A percentile compares a stretch with the other conserved stretches of the same genome.
Conservation (phyloP, 768 basidiomycete species). For the Daedalea quercina region DNA sequence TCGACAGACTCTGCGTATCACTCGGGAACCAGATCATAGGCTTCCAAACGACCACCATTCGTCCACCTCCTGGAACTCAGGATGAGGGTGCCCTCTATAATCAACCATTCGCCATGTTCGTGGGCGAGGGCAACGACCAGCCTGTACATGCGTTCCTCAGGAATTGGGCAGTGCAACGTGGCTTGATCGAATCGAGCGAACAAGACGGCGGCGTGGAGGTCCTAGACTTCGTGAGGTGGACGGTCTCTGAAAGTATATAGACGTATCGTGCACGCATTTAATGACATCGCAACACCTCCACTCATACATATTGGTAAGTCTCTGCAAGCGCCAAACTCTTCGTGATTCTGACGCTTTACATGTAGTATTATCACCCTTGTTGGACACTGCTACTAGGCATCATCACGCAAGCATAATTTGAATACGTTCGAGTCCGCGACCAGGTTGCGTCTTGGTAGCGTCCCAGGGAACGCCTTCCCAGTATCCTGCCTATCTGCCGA, state of each 20-base stretch:
- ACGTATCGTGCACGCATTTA: neutral
- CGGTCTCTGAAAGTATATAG: slow-evolving; percentile 37
- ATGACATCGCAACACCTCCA: neutral
- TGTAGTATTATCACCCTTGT: too few species aligned
- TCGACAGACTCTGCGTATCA: slow-evolving; percentile 61
- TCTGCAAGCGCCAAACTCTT: neutral
- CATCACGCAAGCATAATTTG: too few species aligned
- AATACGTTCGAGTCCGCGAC: too few species aligned
- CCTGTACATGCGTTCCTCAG: slow-evolving; percentile 33
- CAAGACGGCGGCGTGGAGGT: slow-evolving; percentile 35
- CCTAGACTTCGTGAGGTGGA: slow-evolving; percentile 58
- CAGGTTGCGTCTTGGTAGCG: too few species aligned
- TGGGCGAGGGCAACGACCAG: slow-evolving; percentile 39
- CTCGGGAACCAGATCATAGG: slow-evolving; percentile 84
- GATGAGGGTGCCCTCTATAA: slow-evolving; percentile 57
- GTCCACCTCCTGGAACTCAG: slow-evolving; percentile 16
- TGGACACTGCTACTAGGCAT: too few species aligned
- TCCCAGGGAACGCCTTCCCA: too few species aligned
- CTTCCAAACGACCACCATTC: slow-evolving; percentile 59
- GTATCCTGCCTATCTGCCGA: too few species aligned
- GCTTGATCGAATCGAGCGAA: slow-evolving; percentile 29
- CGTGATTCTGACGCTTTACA: too few species aligned
- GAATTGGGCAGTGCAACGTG: slow-evolving; percentile 49
- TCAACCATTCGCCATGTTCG: slow-evolving; percentile 70
- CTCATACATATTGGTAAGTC: neutral